Conservation (phyloP, 495 filamentous ascomycete species). For the Lindgomyces ingoldianus region DNA sequence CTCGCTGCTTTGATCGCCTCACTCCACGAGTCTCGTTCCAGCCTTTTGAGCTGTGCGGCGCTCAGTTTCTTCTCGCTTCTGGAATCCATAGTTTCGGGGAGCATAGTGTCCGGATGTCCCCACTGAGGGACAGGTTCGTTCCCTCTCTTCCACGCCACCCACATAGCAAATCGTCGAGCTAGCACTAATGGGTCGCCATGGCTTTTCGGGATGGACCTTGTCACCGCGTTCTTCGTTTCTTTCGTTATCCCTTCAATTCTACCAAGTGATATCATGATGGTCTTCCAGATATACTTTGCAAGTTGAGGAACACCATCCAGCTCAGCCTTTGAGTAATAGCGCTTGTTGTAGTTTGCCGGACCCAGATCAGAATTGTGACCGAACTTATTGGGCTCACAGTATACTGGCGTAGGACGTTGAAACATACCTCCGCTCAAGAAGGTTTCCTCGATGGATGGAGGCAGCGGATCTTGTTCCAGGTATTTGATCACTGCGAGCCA, state of each 20-base stretch:
- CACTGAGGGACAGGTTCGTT: constrained; percentile 68
- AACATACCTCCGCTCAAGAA: constrained; percentile 61
- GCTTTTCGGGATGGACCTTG: constrained; percentile 64
- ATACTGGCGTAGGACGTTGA: constrained; percentile 56
- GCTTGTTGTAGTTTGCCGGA: constrained; percentile 57
- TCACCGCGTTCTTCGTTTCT: constrained; percentile 60
- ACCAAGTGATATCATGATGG: constrained; percentile 66
- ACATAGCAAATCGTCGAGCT: constrained; percentile 65
- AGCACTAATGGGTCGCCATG: constrained; percentile 63
- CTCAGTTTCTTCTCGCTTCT: constrained; percentile 44
- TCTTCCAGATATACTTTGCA: constrained; percentile 65
- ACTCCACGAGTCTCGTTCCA: constrained; percentile 41
- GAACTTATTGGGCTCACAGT: constrained; percentile 60
- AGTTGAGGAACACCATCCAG: constrained; percentile 67
- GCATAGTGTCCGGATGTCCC: constrained; percentile 51
- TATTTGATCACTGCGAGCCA: constrained; percentile 72
- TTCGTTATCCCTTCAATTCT: constrained; percentile 61
- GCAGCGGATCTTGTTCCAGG: constrained; percentile 66
- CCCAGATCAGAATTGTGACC: constrained; percentile 52
- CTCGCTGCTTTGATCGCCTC: constrained; percentile 32
- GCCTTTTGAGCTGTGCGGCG: constrained; percentile 40
- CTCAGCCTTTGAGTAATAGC: constrained; percentile 69
- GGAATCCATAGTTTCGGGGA: constrained; percentile 35
- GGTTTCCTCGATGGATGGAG: constrained; percentile 56
- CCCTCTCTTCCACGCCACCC: constrained; percentile 74